phyloP scores from a whole-genome alignment of 805 yeast species.

The Cyberlindnera saturnus region DNA sequence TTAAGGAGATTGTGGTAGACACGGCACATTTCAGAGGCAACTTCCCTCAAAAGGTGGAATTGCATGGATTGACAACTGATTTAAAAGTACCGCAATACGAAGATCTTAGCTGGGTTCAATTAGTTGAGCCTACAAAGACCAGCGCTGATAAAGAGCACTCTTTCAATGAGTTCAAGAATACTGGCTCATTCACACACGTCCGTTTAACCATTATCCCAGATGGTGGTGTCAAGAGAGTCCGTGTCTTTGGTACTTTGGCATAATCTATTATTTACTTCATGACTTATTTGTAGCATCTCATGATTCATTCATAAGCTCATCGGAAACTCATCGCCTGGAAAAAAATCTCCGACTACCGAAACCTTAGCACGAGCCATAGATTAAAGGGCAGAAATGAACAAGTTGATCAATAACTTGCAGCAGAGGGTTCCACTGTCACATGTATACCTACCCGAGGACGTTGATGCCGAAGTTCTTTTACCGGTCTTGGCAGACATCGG shows the following conservation, averaged over 20 bases:
- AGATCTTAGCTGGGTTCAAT: slow-evolving; percentile 48
- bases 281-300: not conserved
- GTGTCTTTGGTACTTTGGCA: slow-evolving; percentile 59
- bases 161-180: slow-evolving; percentile 29
- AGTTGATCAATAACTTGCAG: slow-evolving; percentile 11
- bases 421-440: slow-evolving; percentile 19
- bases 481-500: slow-evolving; percentile 16
- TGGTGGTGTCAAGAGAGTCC: slow-evolving; percentile 90
- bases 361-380: not conserved
- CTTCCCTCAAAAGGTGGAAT: slow-evolving; percentile 74
- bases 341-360: not conserved
- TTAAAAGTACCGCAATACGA: slow-evolving; percentile 36
- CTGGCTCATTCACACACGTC: slow-evolving; percentile 55
- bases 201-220: slow-evolving; percentile 85
- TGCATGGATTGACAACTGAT: slow-evolving; percentile 49
- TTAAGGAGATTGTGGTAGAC: slow-evolving; percentile 65
- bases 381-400: slow-evolving; percentile 9
- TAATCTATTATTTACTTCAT: not conserved
- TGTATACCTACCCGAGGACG: slow-evolving; percentile 7
- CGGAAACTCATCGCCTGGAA: not conserved
- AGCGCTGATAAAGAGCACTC: slow-evolving; percentile 80
- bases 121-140: slow-evolving; percentile 68
- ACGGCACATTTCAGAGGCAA: slow-evolving; percentile 95
- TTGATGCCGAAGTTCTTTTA: slow-evolving; percentile 16
- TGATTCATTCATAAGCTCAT: not conserved